Conservation (phyloP, 106 monocot species). For the Acanthochlamys bracteata region DNA sequence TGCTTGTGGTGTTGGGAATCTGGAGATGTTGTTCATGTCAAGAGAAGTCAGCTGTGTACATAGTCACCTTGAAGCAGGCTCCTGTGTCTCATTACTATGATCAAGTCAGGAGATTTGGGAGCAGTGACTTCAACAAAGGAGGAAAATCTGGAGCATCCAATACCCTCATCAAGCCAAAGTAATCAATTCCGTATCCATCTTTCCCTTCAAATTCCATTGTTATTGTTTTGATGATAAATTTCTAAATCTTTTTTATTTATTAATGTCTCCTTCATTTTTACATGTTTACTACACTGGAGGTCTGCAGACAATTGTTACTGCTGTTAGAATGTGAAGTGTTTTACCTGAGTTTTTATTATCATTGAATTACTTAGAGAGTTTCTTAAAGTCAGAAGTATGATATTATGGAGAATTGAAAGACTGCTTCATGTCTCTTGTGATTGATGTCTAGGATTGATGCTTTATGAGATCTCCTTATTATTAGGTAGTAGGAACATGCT, state of each 20-base stretch:
- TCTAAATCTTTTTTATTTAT: background rate
- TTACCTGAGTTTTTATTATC: too few species aligned
- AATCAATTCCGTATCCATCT: background rate
- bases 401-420: too few species aligned
- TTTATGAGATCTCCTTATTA: too few species aligned
- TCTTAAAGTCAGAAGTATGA: too few species aligned
- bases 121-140: conserved; percentile 19
- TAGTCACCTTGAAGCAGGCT: conserved; percentile 82
- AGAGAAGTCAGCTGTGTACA: conserved; percentile 63
- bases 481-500: too few species aligned
- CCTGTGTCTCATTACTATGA: conserved; percentile 48
- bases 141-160: conserved; percentile 22
- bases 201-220: background rate
- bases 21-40: conserved; percentile 33
- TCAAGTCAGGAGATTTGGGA: conserved; percentile 36
- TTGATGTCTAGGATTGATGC: too few species aligned
- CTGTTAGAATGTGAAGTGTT: too few species aligned
- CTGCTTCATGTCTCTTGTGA: too few species aligned
- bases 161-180: conserved; percentile 60
- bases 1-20: conserved; percentile 19
- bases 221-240: background rate
- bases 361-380: too few species aligned
- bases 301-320: too few species aligned
- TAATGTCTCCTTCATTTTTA: too few species aligned
- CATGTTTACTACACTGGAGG: too few species aligned